phyloP scores from a whole-genome alignment of 2,329 filamentous ascomycete species.

The Boeremia exigua region DNA sequence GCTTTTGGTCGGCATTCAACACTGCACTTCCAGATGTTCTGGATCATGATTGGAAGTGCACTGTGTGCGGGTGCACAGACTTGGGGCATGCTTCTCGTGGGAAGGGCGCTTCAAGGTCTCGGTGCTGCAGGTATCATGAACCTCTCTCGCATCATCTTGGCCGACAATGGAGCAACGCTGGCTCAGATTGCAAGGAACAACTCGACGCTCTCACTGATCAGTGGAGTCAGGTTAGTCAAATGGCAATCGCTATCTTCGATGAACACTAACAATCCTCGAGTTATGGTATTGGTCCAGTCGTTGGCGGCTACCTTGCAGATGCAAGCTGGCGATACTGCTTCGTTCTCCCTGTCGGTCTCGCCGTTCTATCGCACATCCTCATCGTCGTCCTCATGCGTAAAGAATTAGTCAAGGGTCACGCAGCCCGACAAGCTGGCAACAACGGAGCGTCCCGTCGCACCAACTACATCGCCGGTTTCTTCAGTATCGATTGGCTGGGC shows the following conservation, averaged over 20 bases:
- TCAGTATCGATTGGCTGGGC: slow-evolving; percentile 55
- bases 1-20: slow-evolving; percentile 68
- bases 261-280: slow-evolving; percentile 28
- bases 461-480: slow-evolving; percentile 39
- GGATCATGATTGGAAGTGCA: slow-evolving; percentile 62
- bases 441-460: slow-evolving; percentile 38
- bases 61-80: slow-evolving; percentile 65
- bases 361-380: slow-evolving; percentile 57
- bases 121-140: slow-evolving; percentile 68
- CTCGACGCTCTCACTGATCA: slow-evolving; percentile 68
- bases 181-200: slow-evolving; percentile 75
- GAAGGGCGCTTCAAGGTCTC: slow-evolving; percentile 68
- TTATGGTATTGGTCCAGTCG: slow-evolving; percentile 66
- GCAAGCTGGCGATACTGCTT: slow-evolving; percentile 72
- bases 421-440: slow-evolving; percentile 40
- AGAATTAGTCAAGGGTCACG: slow-evolving; percentile 62
- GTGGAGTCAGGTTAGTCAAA: slow-evolving; percentile 54
- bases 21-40: slow-evolving; percentile 63
- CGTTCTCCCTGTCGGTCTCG: slow-evolving; percentile 54
- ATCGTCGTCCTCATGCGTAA: slow-evolving; percentile 64
- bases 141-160: slow-evolving; percentile 66
- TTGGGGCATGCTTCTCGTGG: slow-evolving; percentile 67
- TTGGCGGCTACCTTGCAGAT: slow-evolving; percentile 64
- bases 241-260: no score
- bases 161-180: slow-evolving; percentile 66